Evolutionary conservation across 352 stramenopile genomes (phyloP).

Genomic region (Phytophthora nicotianae): DNA sequence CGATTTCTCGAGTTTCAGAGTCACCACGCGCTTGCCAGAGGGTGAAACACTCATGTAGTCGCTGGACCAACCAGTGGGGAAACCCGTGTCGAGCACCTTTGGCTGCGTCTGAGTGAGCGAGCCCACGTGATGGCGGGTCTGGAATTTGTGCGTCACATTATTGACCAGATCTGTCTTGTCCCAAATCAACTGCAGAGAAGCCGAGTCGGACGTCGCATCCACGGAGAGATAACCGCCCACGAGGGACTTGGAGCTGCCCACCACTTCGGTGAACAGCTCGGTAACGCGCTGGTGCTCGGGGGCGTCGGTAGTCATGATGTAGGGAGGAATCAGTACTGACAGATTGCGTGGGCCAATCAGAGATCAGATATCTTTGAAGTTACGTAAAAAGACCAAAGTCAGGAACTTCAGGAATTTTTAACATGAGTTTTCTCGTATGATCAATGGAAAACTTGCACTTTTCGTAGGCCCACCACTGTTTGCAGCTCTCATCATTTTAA

Average conservation of each 20-base stretch:
- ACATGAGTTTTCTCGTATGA: no score
- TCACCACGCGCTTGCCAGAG: constrained; percentile 53
- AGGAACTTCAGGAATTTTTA: no score
- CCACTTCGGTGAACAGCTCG: constrained; percentile 53
- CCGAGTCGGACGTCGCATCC: constrained; percentile 21
- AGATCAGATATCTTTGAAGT: background rate
- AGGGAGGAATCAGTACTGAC: background rate
- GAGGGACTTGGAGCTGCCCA: constrained; percentile 57
- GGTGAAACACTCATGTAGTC: constrained; percentile 63
- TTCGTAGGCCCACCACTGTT: no score
- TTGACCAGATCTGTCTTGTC: constrained; percentile 65
- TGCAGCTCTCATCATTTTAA: no score
- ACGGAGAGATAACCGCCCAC: constrained; percentile 46
- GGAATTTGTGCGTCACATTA: constrained; percentile 57
- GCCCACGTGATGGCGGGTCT: constrained; percentile 55
- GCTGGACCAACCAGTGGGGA: constrained; percentile 47
- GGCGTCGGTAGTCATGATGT: constrained; percentile 8
- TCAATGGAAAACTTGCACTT: no score
- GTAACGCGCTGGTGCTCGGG: constrained; percentile 40
- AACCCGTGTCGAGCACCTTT: constrained; percentile 36
- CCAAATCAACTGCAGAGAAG: constrained; percentile 64
- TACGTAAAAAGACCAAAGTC: no score
- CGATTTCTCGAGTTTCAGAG: constrained; percentile 59
- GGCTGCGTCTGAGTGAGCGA: constrained; percentile 22
- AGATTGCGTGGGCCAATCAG: background rate